Evolutionary conservation across 2,329 filamentous ascomycete species (phyloP), one percentile per base, ranked within the genome.

Genomic region (Aspergillus fumigatiaffinis): DNA sequence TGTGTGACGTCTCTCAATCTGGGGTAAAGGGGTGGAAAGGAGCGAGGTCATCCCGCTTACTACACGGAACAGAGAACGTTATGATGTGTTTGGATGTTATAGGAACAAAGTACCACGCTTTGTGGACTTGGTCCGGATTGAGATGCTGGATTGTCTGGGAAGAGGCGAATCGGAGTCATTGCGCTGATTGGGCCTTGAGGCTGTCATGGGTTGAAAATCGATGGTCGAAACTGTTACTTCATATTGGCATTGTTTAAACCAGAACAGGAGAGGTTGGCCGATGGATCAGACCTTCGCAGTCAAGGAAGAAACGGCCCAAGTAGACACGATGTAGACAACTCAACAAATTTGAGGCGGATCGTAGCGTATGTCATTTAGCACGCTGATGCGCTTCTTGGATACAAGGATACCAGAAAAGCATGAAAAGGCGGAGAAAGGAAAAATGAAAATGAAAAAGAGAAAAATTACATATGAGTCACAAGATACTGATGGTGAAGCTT

Each of bases 1-100:
- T 63, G 62, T 63, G 41, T 46, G 9, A 64, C 62, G 14, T 50
- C 54, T 49, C 47, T 52, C 56, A 55, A 60, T 62, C 61, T 61
- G 61, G 61, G 61, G 61, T 62, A 62, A 53, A 47, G 14, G 21
- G 44, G 44, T 44, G 44, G 44, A 26, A 47, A 23, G 21, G 44
- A 23, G 21, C 21, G 44, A 23, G 44, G 21, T 38, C 50, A 51
- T 54, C 42, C 25, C 52, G 54, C 23, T n/a, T 25, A 14, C 21
- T 12, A 10, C 23, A 14, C 17, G 5, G 10, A 9, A 23, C 42
- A 6, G n/a, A 44, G n/a, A 9, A 25, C 10, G 50, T 38, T 54
- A 52, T 44, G 56, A 28, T 52, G 54, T 56, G 59, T 52, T 55
- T 47, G 52, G 57, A 56, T 56, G 53, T 17, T 17, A 17, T 17